Evolutionary conservation across 2,329 filamentous ascomycete genomes (phyloP).

Genomic region (Claviceps arundinis): DNA sequence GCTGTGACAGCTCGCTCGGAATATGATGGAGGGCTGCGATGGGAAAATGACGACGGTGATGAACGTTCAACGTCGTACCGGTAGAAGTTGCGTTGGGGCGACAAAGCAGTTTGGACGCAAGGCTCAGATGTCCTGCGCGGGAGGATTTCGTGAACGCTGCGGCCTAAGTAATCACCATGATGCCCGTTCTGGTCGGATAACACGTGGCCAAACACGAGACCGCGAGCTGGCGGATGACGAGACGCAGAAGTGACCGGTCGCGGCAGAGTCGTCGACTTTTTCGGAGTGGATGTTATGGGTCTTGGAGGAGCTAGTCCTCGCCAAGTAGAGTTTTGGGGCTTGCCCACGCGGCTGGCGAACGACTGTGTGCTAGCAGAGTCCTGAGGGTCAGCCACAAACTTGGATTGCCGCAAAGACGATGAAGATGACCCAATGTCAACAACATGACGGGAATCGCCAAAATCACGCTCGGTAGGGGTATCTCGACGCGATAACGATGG

Average conservation of each 20-base stretch:
- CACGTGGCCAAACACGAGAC: slow-evolving; percentile 65
- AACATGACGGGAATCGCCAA: neutral
- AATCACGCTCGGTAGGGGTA: slow-evolving; percentile 7
- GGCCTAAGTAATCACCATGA: slow-evolving; percentile 38
- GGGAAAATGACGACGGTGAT: slow-evolving; percentile 57
- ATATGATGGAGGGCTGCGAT: slow-evolving; percentile 24
- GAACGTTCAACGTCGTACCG: slow-evolving; percentile 43
- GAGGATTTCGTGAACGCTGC: slow-evolving; percentile 43
- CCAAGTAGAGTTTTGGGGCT: slow-evolving; percentile 28
- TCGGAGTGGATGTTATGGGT: slow-evolving; percentile 20
- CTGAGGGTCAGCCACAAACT: slow-evolving; percentile 36
- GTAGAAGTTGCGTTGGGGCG: slow-evolving; percentile 41
- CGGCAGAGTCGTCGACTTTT: slow-evolving; percentile 22
- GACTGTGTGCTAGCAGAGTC: slow-evolving; percentile 42
- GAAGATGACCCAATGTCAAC: slow-evolving; percentile 11
- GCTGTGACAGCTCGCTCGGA: neutral
- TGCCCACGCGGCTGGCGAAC: slow-evolving; percentile 45
- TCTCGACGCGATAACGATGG: neutral
- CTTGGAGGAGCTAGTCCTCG: slow-evolving; percentile 22
- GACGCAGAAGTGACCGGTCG: slow-evolving; percentile 20
- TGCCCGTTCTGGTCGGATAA: slow-evolving; percentile 44
- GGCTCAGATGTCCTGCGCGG: slow-evolving; percentile 59
- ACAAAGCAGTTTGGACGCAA: slow-evolving; percentile 40
- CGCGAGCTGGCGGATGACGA: slow-evolving; percentile 25
- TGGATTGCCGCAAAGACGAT: slow-evolving; percentile 29